Percentiles rank a stretch among this genome's conserved stretches.
Evolutionary conservation across 306 rosid species (phyloP).

Genomic region (Citrullus mucosospermus): DNA sequence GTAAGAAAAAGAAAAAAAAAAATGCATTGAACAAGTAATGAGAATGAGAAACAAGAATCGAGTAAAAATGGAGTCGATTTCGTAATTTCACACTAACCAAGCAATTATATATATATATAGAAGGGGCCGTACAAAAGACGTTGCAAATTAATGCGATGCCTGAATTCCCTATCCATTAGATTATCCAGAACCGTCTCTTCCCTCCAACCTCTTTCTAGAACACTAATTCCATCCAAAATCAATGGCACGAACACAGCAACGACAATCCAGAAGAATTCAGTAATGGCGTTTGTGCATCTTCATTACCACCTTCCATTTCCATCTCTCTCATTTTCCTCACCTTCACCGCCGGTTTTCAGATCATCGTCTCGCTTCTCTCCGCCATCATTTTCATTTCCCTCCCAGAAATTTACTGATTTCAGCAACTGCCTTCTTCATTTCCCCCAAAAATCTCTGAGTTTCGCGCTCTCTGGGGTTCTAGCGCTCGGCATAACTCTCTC

Average conservation of each 20-base stretch:
- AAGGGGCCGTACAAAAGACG: too few relatives aligned
- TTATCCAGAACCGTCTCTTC: not conserved
- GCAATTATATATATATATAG: too few relatives aligned
- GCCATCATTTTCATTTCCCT: not conserved
- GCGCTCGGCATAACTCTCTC: slow-evolving; percentile 49
- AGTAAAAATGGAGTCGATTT: too few relatives aligned
- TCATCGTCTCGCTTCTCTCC: slow-evolving; percentile 25
- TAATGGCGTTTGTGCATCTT: slow-evolving; percentile 23
- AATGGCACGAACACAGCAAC: not conserved
- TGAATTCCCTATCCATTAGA: not conserved
- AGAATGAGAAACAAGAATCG: too few relatives aligned
- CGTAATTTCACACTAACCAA: too few relatives aligned
- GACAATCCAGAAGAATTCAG: slow-evolving; percentile 1
- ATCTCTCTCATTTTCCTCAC: slow-evolving; percentile 11
- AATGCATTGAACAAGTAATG: too few relatives aligned
- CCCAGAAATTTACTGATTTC: slow-evolving; percentile 10
- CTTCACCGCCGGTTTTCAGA: slow-evolving; percentile 11
- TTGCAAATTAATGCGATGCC: not conserved
- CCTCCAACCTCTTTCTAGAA: not conserved
- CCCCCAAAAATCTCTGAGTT: slow-evolving; percentile 34
- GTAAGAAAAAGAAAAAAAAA: too few relatives aligned
- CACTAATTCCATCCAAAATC: not conserved
- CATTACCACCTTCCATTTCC: slow-evolving; percentile 22
- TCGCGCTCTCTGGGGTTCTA: slow-evolving; percentile 54
- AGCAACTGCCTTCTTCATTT: slow-evolving; percentile 14